A percentile compares a stretch with the other conserved stretches of the same genome.
Conservation (phyloP, 2,329 filamentous ascomycete genomes). For the Paecilomyces fulvus region DNA sequence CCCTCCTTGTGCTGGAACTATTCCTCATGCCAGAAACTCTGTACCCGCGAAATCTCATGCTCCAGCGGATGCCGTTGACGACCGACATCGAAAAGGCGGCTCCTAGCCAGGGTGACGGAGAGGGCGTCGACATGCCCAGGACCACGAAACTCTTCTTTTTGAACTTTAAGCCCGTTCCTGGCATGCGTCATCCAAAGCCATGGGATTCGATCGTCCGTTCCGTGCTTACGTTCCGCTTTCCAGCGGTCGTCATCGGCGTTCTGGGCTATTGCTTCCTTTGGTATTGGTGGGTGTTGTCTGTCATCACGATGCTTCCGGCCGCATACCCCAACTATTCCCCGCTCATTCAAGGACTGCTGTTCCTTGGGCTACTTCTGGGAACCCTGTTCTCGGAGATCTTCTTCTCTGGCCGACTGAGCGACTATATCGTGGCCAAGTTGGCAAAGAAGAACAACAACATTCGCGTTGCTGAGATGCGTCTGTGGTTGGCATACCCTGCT, state of each 20-base stretch:
- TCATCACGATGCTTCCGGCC: constrained; percentile 46
- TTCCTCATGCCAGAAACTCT: constrained; percentile 48
- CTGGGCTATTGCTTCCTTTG: constrained; percentile 45
- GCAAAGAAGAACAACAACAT: constrained; percentile 36
- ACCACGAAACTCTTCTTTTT: constrained; percentile 39
- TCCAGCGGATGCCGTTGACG: constrained; percentile 24
- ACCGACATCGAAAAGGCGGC: constrained; percentile 21
- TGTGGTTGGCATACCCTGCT: constrained; percentile 50
- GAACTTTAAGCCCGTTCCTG: constrained; percentile 41
- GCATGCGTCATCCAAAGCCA: constrained; percentile 43
- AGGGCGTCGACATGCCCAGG: constrained; percentile 18
- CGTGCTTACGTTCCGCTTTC: constrained; percentile 39
- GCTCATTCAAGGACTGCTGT: constrained; percentile 46
- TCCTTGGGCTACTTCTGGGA: constrained; percentile 47
- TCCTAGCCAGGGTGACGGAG: constrained; percentile 7
- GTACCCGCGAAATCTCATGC: constrained; percentile 46
- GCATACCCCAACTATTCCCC: constrained; percentile 44
- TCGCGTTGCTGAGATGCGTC: constrained; percentile 45
- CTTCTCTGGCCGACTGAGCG: constrained; percentile 46
- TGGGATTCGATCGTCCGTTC: constrained; percentile 42
- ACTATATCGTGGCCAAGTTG: constrained; percentile 41
- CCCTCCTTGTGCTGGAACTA: constrained; percentile 41
- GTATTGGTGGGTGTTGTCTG: constrained; percentile 50
- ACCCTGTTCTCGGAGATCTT: constrained; percentile 44
- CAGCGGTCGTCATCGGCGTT: constrained; percentile 39